Percentiles rank a stretch among this genome's conserved stretches.
phyloP scores from a whole-genome alignment of 2,329 filamentous ascomycete genomes.

The Ascochyta lentis region DNA sequence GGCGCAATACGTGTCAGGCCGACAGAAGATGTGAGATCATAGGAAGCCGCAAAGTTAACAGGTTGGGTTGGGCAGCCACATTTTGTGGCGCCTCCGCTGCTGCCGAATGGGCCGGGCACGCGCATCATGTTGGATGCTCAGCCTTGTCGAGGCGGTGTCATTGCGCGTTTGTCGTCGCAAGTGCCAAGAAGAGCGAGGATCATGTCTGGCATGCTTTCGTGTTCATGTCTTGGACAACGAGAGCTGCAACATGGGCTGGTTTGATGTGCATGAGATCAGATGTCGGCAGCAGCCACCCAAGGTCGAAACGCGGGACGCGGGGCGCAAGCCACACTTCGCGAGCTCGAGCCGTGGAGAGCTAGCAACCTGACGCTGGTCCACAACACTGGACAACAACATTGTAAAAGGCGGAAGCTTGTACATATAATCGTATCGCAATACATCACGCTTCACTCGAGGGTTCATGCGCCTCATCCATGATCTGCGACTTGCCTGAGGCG shows the following conservation, averaged over 20 bases:
- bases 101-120: slow-evolving; percentile 33
- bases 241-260: slow-evolving; percentile 1
- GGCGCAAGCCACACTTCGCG: slow-evolving; percentile 16
- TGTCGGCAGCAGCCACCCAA: slow-evolving; percentile 11
- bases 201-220: slow-evolving; percentile 9
- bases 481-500: slow-evolving; percentile 21
- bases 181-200: slow-evolving; percentile 11
- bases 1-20: slow-evolving; percentile 13
- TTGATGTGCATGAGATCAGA: slow-evolving; percentile 14
- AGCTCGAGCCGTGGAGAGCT: slow-evolving; percentile 9
- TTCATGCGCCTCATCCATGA: slow-evolving; percentile 15
- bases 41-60: slow-evolving; percentile 25
- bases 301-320: slow-evolving; percentile 13
- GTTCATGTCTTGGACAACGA: slow-evolving; percentile 6
- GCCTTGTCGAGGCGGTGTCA: slow-evolving; percentile 38
- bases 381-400: slow-evolving; percentile 2
- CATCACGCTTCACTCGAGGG: background rate
- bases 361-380: slow-evolving; percentile 1
- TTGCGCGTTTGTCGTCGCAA: slow-evolving; percentile 42
- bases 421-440: background rate
- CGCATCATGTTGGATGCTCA: slow-evolving; percentile 37
- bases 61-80: slow-evolving; percentile 37
- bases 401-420: background rate
- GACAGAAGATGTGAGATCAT: slow-evolving; percentile 25
- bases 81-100: slow-evolving; percentile 34